Base-by-base conservation (phyloP, 345 rosid genomes). In the Eucalyptus coolabah region DNA sequence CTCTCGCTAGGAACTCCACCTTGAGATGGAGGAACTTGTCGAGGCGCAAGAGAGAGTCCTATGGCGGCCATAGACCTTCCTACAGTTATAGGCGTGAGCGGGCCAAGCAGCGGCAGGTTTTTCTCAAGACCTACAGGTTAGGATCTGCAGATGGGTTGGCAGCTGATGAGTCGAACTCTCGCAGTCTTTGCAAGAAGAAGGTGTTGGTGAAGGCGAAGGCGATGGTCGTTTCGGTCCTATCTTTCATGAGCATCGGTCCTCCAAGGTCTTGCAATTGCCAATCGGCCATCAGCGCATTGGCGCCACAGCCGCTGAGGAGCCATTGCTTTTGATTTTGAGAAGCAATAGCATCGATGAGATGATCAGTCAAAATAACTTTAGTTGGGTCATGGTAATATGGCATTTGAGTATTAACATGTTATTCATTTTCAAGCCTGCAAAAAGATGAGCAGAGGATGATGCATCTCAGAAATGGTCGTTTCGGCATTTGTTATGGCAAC, bases 71-170 rank as follows among this genome's bases (percentile, higher is more conserved):
- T 45, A 87, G 19, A 34, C 51, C 88, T 32, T 87, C 87, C 40
- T 82, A 45, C 69, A 88, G 30, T 45, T 49, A 90, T 45, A 28
- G 89, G 50, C 86, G 89, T 4, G 86, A 88, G 15, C 40, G 91
- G 72, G 89, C 91, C 88, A 90, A 42, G 81, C 87, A 86, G 50
- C 63, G 91, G 80, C 91, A 54, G 85, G 87, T 65, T 44, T 90
- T 90, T 49, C 91, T 90, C 69, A 90, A 54, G 50, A 90, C 88
- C 21, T 90, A 90, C 86, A 88, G 32, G 72, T 54, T 90, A 87
- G 86, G 65, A n/a, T 87, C 89, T 2, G 85, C 32, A 13, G 89
- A 45, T 7, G 81, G 23, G 77, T 69, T 32, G 42, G 17, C 69
- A 32, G 83, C 42, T 16, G 18, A n/a, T 30, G 42, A 40, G 88